Percentiles rank a stretch among this genome's conserved stretches.
These are phyloP conservation scores for Akanthomyces dipterigenus DNA, from an alignment of 2,329 filamentous ascomycete species.

Conservation along the genomic window DNA sequence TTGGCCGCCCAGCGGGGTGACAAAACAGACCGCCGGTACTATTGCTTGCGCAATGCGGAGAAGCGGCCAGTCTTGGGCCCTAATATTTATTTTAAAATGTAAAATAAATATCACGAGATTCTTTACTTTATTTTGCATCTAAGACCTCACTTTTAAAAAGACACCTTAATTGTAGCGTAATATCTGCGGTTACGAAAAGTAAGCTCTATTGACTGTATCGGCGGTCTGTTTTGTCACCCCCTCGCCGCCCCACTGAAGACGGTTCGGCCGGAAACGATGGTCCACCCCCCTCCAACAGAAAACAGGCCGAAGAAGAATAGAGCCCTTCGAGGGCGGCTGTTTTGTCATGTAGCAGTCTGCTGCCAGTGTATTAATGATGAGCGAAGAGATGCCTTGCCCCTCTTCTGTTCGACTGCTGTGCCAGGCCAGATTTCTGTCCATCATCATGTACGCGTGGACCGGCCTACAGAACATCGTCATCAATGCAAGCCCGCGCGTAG, in stretches of 20 bases:
- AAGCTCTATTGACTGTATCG: too few species aligned
- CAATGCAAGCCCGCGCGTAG: background rate
- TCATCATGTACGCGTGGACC: background rate
- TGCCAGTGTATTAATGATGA: background rate
- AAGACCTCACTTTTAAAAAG: too few species aligned
- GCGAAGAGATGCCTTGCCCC: background rate
- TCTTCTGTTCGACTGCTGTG: background rate
- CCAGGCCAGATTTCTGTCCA: background rate
- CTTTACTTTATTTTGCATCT: too few species aligned
- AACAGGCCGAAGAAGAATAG: background rate
- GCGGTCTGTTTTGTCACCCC: too few species aligned
- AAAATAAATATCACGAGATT: too few species aligned
- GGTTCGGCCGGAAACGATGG: background rate
- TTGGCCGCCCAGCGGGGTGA: too few species aligned
- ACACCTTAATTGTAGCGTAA: too few species aligned
- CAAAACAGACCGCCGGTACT: too few species aligned
- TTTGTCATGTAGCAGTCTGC: background rate
- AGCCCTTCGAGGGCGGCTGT: background rate
- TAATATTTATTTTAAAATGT: too few species aligned
- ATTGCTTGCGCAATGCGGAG: too few species aligned
- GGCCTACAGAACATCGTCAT: background rate
- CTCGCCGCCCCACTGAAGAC: constrained; percentile 1
- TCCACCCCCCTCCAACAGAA: background rate
- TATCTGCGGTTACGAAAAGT: too few species aligned
- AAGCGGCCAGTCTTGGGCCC: too few species aligned